Base-by-base conservation (phyloP, 2,329 filamentous ascomycete species). In the Phyllosticta ampelicida region DNA sequence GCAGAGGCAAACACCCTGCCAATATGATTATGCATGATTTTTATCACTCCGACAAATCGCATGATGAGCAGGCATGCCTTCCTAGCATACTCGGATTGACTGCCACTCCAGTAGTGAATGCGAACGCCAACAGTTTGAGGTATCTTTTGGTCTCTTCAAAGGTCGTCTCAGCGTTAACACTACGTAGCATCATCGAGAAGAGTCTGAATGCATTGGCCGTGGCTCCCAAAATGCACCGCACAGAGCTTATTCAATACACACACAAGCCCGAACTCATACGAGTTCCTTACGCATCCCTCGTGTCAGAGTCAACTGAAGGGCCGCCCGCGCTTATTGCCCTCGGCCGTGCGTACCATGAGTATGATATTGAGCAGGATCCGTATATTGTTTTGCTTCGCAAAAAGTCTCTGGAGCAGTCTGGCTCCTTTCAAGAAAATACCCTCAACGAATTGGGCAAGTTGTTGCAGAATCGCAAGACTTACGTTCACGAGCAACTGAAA, bases 81-180 rank as follows among this genome's bases (percentile, higher is more conserved):
- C 90, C 90, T 0, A 76, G 78, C 19, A 85, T 96, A 26, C 75
- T 96, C 5, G 90, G 90, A 0, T 75, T 96, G 21, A 91, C 86
- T 6, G 90, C 90, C 0, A 95, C 87, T 61, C 90, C 90, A 0
- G 80, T 89, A 3, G 83, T 86, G 62, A 81, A 77, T 58, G 82
- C 80, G 1, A 79, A 78, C 16, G 68, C 78, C 1, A 71, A 74
- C 1, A 79, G 79, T 36, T 75, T 92, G 13, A 73, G 80, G 69
- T 80, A 65, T 63, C 63, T 54, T 20, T 11, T 6, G 13, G 10
- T 5, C 1, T 18, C 20, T 18, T 13, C 1, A 13, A n/a, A n/a
- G 30, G 5, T 6, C 16, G 9, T 29, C 19, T 44, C 20, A 20
- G n/a, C 53, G 53, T 62, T 70, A 23, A 70, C 19, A 30, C 53